These are phyloP conservation scores for Triglochin maritima DNA, from an alignment of 106 monocot species.

Conservation along the genomic window DNA sequence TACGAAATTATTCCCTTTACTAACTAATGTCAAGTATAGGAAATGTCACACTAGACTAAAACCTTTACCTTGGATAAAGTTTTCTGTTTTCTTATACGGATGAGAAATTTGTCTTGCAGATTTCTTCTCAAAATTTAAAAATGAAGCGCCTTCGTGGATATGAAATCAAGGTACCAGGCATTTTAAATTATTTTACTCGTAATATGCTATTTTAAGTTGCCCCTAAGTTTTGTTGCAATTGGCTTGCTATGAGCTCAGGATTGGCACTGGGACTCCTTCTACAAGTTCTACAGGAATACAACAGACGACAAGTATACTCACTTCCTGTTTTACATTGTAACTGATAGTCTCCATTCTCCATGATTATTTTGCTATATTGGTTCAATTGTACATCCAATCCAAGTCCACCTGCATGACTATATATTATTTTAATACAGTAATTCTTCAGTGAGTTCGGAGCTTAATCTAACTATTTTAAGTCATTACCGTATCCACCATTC, in stretches of 20 bases:
- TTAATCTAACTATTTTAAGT: too few species aligned
- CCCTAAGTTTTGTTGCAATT: neutral
- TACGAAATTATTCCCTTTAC: neutral
- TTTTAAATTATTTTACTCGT: neutral
- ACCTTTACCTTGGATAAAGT: too few species aligned
- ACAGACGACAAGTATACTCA: constrained; percentile 85
- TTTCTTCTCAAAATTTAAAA: constrained; percentile 64
- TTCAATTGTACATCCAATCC: neutral
- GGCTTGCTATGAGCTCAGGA: constrained; percentile 37
- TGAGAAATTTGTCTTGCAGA: constrained; percentile 32
- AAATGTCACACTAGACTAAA: too few species aligned
- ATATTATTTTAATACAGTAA: too few species aligned
- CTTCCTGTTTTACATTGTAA: constrained; percentile 3
- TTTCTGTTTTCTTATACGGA: neutral
- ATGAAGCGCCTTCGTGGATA: constrained; percentile 88
- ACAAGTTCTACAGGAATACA: constrained; percentile 87
- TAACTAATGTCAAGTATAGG: neutral
- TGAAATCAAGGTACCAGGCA: constrained; percentile 74
- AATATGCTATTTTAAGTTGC: too few species aligned
- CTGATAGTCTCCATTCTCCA: too few species aligned
- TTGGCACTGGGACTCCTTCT: constrained; percentile 92
- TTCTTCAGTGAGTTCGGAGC: too few species aligned
- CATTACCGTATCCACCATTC: too few species aligned
- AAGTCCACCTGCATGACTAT: too few species aligned
- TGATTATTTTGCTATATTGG: neutral